Percentiles rank a stretch among this genome's conserved stretches.
These are phyloP conservation scores for Phytophthora syringae DNA, from an alignment of 352 stramenopile species.

Conservation along the genomic window DNA sequence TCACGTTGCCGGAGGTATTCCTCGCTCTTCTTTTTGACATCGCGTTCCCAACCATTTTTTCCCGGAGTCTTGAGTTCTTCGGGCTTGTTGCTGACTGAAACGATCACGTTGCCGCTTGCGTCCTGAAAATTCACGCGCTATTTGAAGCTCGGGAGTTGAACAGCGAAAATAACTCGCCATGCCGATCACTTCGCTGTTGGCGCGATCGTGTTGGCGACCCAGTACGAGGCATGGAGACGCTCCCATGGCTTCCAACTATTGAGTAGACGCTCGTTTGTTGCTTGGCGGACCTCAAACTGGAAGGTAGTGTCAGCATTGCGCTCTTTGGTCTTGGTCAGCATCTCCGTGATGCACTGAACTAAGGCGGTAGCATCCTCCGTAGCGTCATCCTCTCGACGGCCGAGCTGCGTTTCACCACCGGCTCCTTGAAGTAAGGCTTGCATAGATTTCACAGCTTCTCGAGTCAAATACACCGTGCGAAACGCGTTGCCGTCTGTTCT, in stretches of 20 bases:
- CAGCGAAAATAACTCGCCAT: constrained; percentile 12
- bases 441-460: constrained; percentile 29
- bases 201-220: constrained; percentile 26
- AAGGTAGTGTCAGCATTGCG: constrained; percentile 15
- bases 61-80: background rate
- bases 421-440: constrained; percentile 26
- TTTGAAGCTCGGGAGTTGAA: constrained; percentile 16
- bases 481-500: constrained; percentile 17
- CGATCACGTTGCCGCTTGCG: background rate
- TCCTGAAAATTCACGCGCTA: constrained; percentile 25
- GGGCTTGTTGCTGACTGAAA: constrained; percentile 19
- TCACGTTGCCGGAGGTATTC: constrained; percentile 60
- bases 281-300: constrained; percentile 43
- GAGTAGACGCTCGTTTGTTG: constrained; percentile 55
- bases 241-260: constrained; percentile 75
- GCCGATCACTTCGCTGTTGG: constrained; percentile 16
- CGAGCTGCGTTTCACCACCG: background rate
- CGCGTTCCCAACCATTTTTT: constrained; percentile 22
- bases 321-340: constrained; percentile 13
- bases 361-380: constrained; percentile 2
- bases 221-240: constrained; percentile 55
- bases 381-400: background rate
- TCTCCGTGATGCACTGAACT: constrained; percentile 13
- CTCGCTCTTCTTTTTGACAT: constrained; percentile 49
- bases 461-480: constrained; percentile 53